Conservation (phyloP, 441 rosid species). For the Adansonia rubrostipa region DNA sequence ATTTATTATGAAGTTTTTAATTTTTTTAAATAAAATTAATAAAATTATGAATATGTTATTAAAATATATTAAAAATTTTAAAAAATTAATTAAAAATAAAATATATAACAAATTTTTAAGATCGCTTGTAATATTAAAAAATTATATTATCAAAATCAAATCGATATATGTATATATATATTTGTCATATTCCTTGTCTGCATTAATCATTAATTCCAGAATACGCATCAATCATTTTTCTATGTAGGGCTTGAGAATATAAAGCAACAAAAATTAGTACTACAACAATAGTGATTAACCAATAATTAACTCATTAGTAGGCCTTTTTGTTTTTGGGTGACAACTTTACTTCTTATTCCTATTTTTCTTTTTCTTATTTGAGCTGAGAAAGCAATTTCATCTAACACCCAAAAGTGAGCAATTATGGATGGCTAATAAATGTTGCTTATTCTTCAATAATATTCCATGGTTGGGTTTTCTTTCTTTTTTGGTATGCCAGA, state of each 20-base stretch:
- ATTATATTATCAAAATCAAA: too few relatives aligned
- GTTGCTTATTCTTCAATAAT: background rate
- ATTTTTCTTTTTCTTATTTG: background rate
- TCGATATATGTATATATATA: background rate
- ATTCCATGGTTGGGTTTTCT: background rate
- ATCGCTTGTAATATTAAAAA: background rate
- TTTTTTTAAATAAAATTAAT: too few relatives aligned
- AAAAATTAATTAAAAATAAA: too few relatives aligned
- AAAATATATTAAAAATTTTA: too few relatives aligned
- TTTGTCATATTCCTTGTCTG: slow-evolving; percentile 14
- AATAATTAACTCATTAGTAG: background rate
- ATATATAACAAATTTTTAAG: background rate
- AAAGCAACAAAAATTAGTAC: background rate
- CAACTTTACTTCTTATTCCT: background rate
- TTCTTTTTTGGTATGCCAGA: background rate
- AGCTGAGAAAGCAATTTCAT: background rate
- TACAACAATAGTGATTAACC: background rate
- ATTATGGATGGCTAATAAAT: background rate
- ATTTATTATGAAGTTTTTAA: too few relatives aligned
- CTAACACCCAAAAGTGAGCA: background rate
- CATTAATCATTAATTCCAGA: background rate
- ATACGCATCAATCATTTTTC: background rate
- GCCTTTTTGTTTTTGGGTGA: background rate
- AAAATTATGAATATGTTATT: too few relatives aligned
- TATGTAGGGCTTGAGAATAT: background rate